Conservation (phyloP, 305 asterid species). For the Fraxinus sp. region DNA sequence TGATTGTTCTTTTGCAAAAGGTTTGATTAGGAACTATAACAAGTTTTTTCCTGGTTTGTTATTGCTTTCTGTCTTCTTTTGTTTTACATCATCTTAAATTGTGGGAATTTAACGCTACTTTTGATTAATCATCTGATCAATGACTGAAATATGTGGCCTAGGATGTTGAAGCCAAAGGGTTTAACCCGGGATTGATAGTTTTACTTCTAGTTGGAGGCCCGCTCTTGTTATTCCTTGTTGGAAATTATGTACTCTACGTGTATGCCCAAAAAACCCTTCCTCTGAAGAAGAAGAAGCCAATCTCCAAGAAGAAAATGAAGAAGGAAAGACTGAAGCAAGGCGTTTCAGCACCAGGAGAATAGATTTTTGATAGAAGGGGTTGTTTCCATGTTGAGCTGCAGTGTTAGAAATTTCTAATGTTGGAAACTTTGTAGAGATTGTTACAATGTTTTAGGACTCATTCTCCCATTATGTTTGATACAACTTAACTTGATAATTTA, state of each 20-base stretch:
- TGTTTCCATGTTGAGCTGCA: slow-evolving; percentile 24
- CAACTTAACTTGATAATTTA: background rate
- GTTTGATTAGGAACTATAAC: slow-evolving; percentile 2
- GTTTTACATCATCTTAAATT: background rate
- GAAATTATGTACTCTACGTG: slow-evolving; percentile 67
- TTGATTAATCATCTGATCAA: slow-evolving; percentile 19
- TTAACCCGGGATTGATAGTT: slow-evolving; percentile 88
- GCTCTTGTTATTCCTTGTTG: slow-evolving; percentile 69
- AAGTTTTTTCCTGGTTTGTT: background rate
- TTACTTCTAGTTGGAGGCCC: slow-evolving; percentile 80
- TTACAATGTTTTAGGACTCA: background rate
- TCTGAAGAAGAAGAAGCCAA: slow-evolving; percentile 89
- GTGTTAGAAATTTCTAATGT: background rate
- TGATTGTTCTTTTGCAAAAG: background rate
- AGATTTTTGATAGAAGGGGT: slow-evolving; percentile 27
- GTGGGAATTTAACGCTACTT: background rate
- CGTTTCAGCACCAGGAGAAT: slow-evolving; percentile 91
- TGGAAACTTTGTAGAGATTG: background rate
- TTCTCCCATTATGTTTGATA: background rate
- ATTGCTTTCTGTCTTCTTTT: slow-evolving; percentile 1
- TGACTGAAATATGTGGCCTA: slow-evolving; percentile 43
- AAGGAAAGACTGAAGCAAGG: slow-evolving; percentile 92
- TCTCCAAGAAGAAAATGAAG: slow-evolving; percentile 98
- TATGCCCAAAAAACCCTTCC: slow-evolving; percentile 89
- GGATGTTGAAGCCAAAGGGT: slow-evolving; percentile 54